Percentiles rank a stretch among this genome's conserved stretches.
These are phyloP conservation scores for Ogataea salicorniae DNA, from an alignment of 805 yeast species.

Conservation along the genomic window DNA sequence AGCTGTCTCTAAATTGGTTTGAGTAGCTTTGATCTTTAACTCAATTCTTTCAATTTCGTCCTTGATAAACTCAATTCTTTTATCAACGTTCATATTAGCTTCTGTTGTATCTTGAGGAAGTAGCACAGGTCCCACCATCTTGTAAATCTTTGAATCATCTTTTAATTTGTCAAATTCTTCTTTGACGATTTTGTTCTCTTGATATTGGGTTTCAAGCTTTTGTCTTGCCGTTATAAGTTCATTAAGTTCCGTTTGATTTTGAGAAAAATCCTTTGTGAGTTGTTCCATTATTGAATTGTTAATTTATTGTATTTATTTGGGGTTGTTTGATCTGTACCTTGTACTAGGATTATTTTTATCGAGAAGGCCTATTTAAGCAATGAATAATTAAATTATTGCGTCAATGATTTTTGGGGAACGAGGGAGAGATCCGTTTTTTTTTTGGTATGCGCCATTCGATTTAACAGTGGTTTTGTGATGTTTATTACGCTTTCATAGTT, in stretches of 20 bases:
- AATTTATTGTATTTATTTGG: not conserved
- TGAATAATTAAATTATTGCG: too few relatives aligned
- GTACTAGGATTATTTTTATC: too few relatives aligned
- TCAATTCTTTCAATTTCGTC: conserved; percentile 78
- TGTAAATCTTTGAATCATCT: conserved; percentile 72
- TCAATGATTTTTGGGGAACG: too few relatives aligned
- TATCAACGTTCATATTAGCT: conserved; percentile 77
- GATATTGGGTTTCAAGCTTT: conserved; percentile 86
- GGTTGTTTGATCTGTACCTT: too few relatives aligned
- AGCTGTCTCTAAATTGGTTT: conserved; percentile 50
- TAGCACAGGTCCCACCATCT: conserved; percentile 87
- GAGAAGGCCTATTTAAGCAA: too few relatives aligned
- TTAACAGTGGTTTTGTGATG: too few relatives aligned
- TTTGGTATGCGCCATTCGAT: too few relatives aligned
- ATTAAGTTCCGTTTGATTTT: conserved; percentile 28
- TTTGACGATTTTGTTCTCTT: conserved; percentile 86
- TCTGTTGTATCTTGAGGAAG: conserved; percentile 84
- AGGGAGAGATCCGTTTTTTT: too few relatives aligned
- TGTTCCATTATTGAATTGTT: conserved; percentile 13
- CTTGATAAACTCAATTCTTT: conserved; percentile 83
- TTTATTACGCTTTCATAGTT: too few relatives aligned
- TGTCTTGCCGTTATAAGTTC: conserved; percentile 71
- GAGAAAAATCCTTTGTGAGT: conserved; percentile 20
- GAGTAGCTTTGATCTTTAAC: conserved; percentile 53
- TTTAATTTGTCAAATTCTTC: conserved; percentile 63